Evolutionary conservation across 441 rosid species (phyloP).

Genomic region (Pelargonium myrrhifolium): DNA sequence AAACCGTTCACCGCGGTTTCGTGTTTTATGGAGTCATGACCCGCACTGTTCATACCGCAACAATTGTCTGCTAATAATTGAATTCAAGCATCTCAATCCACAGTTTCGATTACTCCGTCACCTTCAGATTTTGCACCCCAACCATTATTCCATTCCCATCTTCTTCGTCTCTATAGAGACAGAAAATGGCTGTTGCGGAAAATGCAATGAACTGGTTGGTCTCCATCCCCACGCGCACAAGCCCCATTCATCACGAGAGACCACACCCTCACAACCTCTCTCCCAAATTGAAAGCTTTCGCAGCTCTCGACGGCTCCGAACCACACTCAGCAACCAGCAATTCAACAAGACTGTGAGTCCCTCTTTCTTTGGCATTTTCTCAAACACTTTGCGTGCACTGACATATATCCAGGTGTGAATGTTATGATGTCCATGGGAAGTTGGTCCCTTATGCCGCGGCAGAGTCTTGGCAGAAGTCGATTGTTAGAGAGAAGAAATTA

Average conservation of each 20-base stretch:
- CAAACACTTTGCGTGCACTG: slow-evolving; percentile 18
- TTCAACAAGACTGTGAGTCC: slow-evolving; percentile 24
- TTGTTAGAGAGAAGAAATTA: slow-evolving; percentile 56
- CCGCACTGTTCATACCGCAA: too few relatives aligned
- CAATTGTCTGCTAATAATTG: too few relatives aligned
- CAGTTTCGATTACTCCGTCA: too few relatives aligned
- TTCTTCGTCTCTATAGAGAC: too few relatives aligned
- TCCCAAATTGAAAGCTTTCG: slow-evolving; percentile 16
- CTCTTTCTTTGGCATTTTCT: slow-evolving; percentile 24
- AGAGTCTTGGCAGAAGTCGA: slow-evolving; percentile 63
- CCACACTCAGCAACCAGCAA: slow-evolving; percentile 10
- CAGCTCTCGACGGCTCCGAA: not conserved
- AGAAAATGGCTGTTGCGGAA: slow-evolving; percentile 25
- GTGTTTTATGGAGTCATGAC: too few relatives aligned
- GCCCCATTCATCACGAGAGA: slow-evolving; percentile 10
- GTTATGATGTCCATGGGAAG: slow-evolving; percentile 38
- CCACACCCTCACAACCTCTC: slow-evolving; percentile 13
- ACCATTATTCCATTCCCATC: too few relatives aligned
- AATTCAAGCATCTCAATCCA: too few relatives aligned
- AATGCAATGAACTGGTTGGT: slow-evolving; percentile 22
- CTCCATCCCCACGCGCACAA: slow-evolving; percentile 21
- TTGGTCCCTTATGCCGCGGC: slow-evolving; percentile 51
- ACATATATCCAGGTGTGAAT: slow-evolving; percentile 38
- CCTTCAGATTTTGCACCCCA: too few relatives aligned
- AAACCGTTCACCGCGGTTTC: too few relatives aligned